Conservation (phyloP, 2,329 filamentous ascomycete genomes). For the Sporothrix phasma region DNA sequence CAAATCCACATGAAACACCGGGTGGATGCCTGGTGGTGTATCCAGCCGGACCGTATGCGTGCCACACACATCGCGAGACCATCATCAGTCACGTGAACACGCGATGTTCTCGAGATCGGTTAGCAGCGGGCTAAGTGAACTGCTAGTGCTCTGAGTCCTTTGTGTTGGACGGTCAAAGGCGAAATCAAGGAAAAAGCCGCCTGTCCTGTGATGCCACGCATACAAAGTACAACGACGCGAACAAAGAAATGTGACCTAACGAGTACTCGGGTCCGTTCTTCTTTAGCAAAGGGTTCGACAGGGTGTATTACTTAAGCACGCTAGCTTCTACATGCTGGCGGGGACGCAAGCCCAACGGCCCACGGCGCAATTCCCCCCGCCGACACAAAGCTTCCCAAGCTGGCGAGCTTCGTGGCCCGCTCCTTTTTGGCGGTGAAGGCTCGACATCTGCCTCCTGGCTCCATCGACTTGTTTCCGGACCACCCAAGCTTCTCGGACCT, state of each 20-base stretch:
- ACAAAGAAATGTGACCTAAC: too few relatives aligned
- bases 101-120: neutral
- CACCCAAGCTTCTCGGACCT: neutral
- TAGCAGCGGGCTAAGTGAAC: neutral
- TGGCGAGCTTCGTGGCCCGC: neutral
- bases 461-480: neutral
- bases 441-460: neutral
- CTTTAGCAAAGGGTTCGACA: too few relatives aligned
- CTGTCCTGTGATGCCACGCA: neutral
- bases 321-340: neutral
- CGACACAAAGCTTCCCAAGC: constrained; percentile 11
- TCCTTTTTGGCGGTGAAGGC: neutral
- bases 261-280: too few relatives aligned
- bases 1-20: too few relatives aligned
- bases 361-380: constrained; percentile 2
- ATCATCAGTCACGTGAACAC: constrained; percentile 2
- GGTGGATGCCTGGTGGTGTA: too few relatives aligned
- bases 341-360: neutral
- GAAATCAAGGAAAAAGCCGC: neutral
- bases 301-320: neutral
- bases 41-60: too few relatives aligned
- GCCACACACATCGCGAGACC: too few relatives aligned
- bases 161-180: neutral
- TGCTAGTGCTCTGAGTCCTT: neutral
- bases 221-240: neutral